Conservation (phyloP, 2,329 filamentous ascomycete species). For the Didymella exigua region DNA sequence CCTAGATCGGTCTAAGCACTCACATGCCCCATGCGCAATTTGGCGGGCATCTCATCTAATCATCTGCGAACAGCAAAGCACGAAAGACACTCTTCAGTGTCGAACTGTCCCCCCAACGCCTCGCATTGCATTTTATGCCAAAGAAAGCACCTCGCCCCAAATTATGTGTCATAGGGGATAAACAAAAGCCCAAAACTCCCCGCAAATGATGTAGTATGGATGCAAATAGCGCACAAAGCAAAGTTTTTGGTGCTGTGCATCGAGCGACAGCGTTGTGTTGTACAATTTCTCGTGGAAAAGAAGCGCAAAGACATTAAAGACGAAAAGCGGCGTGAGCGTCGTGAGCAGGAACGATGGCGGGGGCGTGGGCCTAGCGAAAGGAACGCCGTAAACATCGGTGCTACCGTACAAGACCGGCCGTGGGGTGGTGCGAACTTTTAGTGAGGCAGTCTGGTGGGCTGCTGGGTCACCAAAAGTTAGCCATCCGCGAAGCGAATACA, state of each 20-base stretch:
- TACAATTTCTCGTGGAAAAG: constrained; percentile 17
- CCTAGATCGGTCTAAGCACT: constrained; percentile 10
- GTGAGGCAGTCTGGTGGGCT: constrained; percentile 26
- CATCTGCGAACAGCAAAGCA: constrained; percentile 4
- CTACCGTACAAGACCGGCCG: constrained; percentile 26
- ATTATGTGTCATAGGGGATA: constrained; percentile 10
- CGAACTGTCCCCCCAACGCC: constrained; percentile 7
- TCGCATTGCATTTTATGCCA: constrained; percentile 17
- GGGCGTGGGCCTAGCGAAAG: constrained; percentile 49
- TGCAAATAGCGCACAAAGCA: constrained; percentile 10
- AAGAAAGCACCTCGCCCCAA: constrained; percentile 5
- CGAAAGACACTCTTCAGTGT: constrained; percentile 12
- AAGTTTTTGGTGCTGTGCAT: constrained; percentile 19
- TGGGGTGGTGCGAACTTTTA: constrained; percentile 23
- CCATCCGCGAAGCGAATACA: constrained; percentile 36
- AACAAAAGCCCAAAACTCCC: constrained; percentile 23
- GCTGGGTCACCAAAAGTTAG: constrained; percentile 40
- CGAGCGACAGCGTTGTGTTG: constrained; percentile 15
- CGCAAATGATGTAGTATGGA: constrained; percentile 27
- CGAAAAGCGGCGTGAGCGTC: background rate
- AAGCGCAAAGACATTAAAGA: constrained; percentile 16
- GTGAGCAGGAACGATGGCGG: constrained; percentile 6
- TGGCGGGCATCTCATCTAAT: constrained; percentile 16
- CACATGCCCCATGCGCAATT: constrained; percentile 24
- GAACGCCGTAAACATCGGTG: constrained; percentile 31